Conservation (phyloP, 805 yeast genomes). For the Candida nemodendra region DNA sequence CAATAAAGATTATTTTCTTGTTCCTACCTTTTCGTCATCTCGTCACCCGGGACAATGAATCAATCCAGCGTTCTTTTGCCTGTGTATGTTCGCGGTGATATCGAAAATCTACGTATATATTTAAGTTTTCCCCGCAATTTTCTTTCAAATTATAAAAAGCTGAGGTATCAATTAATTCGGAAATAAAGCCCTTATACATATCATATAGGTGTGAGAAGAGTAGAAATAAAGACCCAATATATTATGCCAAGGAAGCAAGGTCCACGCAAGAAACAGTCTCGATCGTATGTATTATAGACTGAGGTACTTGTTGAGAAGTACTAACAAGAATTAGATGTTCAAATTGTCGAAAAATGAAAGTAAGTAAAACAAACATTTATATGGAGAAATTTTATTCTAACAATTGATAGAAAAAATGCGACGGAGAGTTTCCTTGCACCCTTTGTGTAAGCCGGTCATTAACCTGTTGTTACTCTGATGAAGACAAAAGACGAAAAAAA, state of each 20-base stretch:
- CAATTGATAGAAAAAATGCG: slow-evolving; percentile 10
- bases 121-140: too few relatives aligned
- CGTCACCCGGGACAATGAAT: too few relatives aligned
- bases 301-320: neutral
- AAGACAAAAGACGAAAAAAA: slow-evolving; percentile 10
- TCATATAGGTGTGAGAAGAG: too few relatives aligned
- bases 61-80: too few relatives aligned
- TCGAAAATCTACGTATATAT: too few relatives aligned
- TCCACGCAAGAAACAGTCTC: slow-evolving; percentile 9
- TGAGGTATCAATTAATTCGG: too few relatives aligned
- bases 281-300: slow-evolving; percentile 3
- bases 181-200: too few relatives aligned
- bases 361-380: slow-evolving; percentile 1
- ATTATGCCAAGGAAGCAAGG: slow-evolving; percentile 14
- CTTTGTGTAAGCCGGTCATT: slow-evolving; percentile 4
- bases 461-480: slow-evolving; percentile 3
- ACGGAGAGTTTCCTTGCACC: slow-evolving; percentile 8
- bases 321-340: slow-evolving; percentile 6
- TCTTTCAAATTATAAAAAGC: too few relatives aligned
- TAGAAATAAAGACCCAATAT: too few relatives aligned
- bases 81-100: too few relatives aligned
- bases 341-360: slow-evolving; percentile 8
- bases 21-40: too few relatives aligned
- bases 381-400: neutral
- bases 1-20: too few relatives aligned